phyloP scores from a whole-genome alignment of 2,329 filamentous ascomycete genomes.

The Stylonectria norvegica region DNA sequence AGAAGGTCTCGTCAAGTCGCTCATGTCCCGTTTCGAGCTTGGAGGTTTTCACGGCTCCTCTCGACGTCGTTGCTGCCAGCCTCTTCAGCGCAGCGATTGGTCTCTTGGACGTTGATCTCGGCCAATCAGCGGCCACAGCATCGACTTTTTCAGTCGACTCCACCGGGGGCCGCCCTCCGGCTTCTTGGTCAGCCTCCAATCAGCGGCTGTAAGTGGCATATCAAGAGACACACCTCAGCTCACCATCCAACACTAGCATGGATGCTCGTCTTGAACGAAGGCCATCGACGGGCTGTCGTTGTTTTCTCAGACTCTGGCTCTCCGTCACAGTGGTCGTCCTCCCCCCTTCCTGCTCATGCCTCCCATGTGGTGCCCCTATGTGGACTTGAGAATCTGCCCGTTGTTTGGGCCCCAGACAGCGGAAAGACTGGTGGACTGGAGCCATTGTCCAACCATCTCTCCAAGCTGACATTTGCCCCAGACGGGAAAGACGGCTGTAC shows the following conservation, averaged over 20 bases:
- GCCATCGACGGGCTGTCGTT: conserved; percentile 23
- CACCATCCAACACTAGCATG: conserved; percentile 31
- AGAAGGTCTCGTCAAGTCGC: conserved; percentile 19
- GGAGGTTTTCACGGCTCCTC: conserved; percentile 15
- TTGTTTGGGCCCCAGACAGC: conserved; percentile 17
- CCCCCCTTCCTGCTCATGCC: conserved; percentile 7
- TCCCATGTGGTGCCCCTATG: conserved; percentile 14
- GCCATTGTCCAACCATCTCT: conserved; percentile 30
- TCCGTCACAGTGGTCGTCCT: conserved; percentile 6
- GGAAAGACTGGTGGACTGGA: conserved; percentile 9
- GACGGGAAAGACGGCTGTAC: conserved; percentile 27
- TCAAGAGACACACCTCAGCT: conserved; percentile 34
- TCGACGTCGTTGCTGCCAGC: conserved; percentile 13
- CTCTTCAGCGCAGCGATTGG: conserved; percentile 15
- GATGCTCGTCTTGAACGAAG: conserved; percentile 22
- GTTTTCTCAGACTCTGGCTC: conserved; percentile 19
- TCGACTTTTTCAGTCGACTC: conserved; percentile 17
- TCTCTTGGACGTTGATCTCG: conserved; percentile 11
- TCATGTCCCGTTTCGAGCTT: conserved; percentile 25
- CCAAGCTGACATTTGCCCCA: conserved; percentile 19
- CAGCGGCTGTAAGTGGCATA: conserved; percentile 25
- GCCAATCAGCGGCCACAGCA: conserved; percentile 18
- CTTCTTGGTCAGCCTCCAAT: conserved; percentile 28
- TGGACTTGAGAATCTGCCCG: conserved; percentile 19
- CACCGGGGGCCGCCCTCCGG: conserved; percentile 21